Conservation (phyloP, 371 early-diverging fungal species). For the Mortierella sp. region DNA sequence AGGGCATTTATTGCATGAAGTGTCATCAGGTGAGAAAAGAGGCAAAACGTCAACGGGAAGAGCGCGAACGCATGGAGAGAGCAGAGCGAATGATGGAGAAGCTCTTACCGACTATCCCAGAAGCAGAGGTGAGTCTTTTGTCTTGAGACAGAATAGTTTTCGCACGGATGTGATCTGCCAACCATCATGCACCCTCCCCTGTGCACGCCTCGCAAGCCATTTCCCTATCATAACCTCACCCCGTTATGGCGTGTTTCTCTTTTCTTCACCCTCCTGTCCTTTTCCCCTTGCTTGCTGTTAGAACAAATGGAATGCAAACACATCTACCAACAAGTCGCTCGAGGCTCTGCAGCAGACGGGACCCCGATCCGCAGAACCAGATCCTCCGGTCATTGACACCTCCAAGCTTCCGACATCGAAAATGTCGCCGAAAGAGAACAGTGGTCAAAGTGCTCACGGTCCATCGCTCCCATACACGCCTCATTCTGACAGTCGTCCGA, state of each 20-base stretch:
- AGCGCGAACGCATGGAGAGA: slow-evolving; percentile 46
- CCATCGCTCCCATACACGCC: slow-evolving; percentile 1
- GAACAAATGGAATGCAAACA: no score
- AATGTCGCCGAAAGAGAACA: background rate
- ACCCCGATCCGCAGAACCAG: background rate
- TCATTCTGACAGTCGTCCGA: slow-evolving; percentile 24
- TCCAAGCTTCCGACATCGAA: background rate
- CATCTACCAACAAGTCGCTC: no score
- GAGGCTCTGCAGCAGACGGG: background rate
- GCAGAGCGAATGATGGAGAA: slow-evolving; percentile 38
- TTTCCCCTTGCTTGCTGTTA: no score
- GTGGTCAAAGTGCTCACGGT: slow-evolving; percentile 5
- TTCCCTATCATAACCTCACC: no score
- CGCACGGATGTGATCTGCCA: background rate
- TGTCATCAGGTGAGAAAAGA: slow-evolving; percentile 58
- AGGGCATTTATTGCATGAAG: slow-evolving; percentile 62
- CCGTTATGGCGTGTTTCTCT: no score
- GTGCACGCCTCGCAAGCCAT: no score
- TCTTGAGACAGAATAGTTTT: background rate
- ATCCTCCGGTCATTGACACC: background rate
- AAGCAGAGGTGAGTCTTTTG: slow-evolving; percentile 27
- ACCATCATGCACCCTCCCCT: no score
- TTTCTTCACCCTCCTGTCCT: no score
- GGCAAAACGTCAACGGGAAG: slow-evolving; percentile 50
- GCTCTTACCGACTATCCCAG: slow-evolving; percentile 47